Evolutionary conservation across 768 basidiomycete genomes (phyloP).

Genomic region (Termitomyces sp.): DNA sequence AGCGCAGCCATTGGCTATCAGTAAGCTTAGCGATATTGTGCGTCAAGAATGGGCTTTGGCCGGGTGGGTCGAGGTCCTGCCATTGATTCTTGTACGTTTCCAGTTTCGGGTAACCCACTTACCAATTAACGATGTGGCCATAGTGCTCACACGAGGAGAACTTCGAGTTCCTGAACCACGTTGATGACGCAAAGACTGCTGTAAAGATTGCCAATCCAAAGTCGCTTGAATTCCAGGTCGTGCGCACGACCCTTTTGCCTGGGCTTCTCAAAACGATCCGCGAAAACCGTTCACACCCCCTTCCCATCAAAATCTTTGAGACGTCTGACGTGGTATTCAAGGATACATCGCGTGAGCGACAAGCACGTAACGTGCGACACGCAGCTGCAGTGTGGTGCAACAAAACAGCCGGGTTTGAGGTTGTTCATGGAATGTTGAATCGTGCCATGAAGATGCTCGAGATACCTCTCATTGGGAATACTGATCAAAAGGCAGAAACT

Average conservation of each 20-base stretch:
- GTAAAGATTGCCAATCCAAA: constrained; percentile 96
- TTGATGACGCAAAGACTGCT: constrained; percentile 74
- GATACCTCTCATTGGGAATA: constrained; percentile 67
- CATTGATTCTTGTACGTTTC: constrained; percentile 78
- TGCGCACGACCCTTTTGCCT: constrained; percentile 91
- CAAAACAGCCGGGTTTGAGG: constrained; percentile 94
- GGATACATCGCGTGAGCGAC: constrained; percentile 69
- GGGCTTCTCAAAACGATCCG: constrained; percentile 95
- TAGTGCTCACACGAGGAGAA: constrained; percentile 99
- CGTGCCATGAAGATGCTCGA: constrained; percentile 96
- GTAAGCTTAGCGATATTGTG: constrained; percentile 84
- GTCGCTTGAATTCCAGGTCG: constrained; percentile 96
- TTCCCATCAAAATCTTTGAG: constrained; percentile 94
- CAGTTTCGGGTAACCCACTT: not conserved
- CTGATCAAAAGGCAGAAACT: constrained; percentile 46
- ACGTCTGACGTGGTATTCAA: constrained; percentile 91
- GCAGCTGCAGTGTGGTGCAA: constrained; percentile 95
- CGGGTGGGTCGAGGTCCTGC: constrained; percentile 94
- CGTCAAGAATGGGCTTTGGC: constrained; percentile 89
- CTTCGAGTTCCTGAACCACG: constrained; percentile 86
- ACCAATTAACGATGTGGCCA: not conserved
- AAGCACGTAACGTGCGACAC: constrained; percentile 83
- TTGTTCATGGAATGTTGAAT: constrained; percentile 92
- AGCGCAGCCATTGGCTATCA: constrained; percentile 85
- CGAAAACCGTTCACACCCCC: constrained; percentile 89